phyloP scores from a whole-genome alignment of 306 rosid genomes.

The Ceratonia siliqua region DNA sequence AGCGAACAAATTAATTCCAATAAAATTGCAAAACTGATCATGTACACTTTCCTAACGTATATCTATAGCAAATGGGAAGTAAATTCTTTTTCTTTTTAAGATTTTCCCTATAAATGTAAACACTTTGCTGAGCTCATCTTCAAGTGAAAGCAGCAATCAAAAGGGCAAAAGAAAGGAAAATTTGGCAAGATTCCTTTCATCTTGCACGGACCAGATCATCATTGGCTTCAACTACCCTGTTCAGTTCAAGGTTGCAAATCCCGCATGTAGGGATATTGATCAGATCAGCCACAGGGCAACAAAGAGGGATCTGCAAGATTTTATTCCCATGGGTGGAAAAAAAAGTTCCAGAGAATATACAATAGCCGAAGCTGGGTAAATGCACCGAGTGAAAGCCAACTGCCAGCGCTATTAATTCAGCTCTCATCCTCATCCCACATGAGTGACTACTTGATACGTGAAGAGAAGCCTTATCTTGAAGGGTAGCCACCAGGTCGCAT shows the following conservation, averaged over 20 bases:
- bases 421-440: conserved; percentile 36
- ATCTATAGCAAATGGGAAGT: conserved; percentile 50
- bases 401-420: conserved; percentile 45
- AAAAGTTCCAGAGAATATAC: conserved; percentile 65
- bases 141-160: too few species aligned
- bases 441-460: conserved; percentile 49
- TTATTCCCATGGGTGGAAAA: conserved; percentile 74
- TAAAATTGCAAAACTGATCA: too few species aligned
- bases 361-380: conserved; percentile 50
- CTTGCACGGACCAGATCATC: too few species aligned
- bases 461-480: conserved; percentile 64
- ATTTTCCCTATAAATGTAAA: too few species aligned
- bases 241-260: conserved; percentile 39
- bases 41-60: conserved; percentile 76
- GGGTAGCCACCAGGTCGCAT: conserved; percentile 68
- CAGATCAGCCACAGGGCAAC: conserved; percentile 49
- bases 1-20: too few species aligned
- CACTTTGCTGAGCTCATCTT: conserved; percentile 68
- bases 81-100: too few species aligned
- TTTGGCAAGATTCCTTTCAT: too few species aligned
- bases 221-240: too few species aligned
- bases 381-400: conserved; percentile 39
- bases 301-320: conserved; percentile 50
- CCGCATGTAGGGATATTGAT: conserved; percentile 39
- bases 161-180: too few species aligned